Evolutionary conservation across 164 flowering plant species (phyloP).

Genomic region (Euptelea pleiosperma): DNA sequence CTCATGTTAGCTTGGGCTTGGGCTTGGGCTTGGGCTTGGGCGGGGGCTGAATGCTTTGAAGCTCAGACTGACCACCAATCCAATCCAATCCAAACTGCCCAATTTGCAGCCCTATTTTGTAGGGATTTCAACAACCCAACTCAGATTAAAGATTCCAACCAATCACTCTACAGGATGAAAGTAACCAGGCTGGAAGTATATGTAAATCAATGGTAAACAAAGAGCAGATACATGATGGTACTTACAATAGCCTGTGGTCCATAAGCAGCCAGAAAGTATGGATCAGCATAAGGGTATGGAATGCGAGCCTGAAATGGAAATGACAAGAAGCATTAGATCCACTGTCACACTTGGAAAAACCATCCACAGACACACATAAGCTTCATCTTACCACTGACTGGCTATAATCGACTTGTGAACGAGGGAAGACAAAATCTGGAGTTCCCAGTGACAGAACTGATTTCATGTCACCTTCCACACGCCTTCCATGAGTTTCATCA

Average conservation of each 20-base stretch:
- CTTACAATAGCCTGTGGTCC: conserved; percentile 60
- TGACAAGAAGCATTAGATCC: conserved; percentile 7
- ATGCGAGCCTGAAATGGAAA: conserved; percentile 36
- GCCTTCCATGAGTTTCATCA: conserved; percentile 35
- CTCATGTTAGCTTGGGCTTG: too few relatives aligned
- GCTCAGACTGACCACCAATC: too few relatives aligned
- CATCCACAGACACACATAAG: neutral
- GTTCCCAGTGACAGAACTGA: conserved; percentile 34
- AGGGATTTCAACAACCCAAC: too few relatives aligned
- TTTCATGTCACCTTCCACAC: conserved; percentile 31
- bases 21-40: too few relatives aligned
- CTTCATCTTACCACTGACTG: conserved; percentile 45
- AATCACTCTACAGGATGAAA: too few relatives aligned
- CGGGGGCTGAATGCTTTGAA: too few relatives aligned
- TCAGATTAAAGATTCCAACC: too few relatives aligned
- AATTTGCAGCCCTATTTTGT: too few relatives aligned
- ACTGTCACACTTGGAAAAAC: neutral
- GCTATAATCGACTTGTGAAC: conserved; percentile 34
- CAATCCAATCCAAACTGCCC: too few relatives aligned
- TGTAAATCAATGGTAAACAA: neutral
- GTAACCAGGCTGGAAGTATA: too few relatives aligned
- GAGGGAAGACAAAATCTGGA: conserved; percentile 33
- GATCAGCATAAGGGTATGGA: conserved; percentile 48
- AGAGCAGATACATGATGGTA: conserved; percentile 5
- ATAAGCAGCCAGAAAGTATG: conserved; percentile 44